Evolutionary conservation across 2,329 filamentous ascomycete genomes (phyloP), one percentile per base, ranked within the genome.

Genomic region (Colletotrichum abscissum): DNA sequence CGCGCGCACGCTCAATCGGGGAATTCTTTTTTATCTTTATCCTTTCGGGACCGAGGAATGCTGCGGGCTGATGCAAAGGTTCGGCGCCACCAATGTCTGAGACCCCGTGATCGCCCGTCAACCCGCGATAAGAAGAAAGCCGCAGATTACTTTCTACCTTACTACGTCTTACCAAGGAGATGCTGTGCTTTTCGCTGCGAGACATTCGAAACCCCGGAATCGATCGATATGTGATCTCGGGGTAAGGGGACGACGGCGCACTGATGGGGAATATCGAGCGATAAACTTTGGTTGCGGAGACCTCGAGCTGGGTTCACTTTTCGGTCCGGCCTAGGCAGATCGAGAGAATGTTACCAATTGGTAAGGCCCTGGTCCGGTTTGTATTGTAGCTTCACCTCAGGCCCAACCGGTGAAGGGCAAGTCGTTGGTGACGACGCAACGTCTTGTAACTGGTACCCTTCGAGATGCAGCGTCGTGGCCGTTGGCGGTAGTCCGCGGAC

Each of bases 31-130:
- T 22, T n/a, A 9, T 49, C 19, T 11, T 9, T n/a, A 42, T 49
- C n/a, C 42, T 49, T 28, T 64, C 69, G 69, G 69, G 42, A 30
- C 26, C 54, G 58, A 63, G 30, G 35, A 57, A 56, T 9, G 35
- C 38, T 56, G 38, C 42, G 28, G 14, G 52, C 16, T 28, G 69
- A 58, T 42, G 69, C 63, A 56, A 71, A 38, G 63, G 56, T 57
- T 68, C 64, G 69, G 64, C 69, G 69, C 69, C 69, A 72, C 69
- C 38, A 67, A 58, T 63, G n/a, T 28, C 22, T 56, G 26, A 35
- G 35, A 64, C 30, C 63, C 63, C 63, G 33, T 49, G 63, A 67
- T 63, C 69, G 57, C 63, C 63, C 69, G 69, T 63, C 63, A 67
- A 72, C 56, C 46, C 49, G 56, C 63, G 56, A 66, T 38, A 16